Evolutionary conservation across 495 filamentous ascomycete species (phyloP).

Genomic region (Podospora pseudocomata): DNA sequence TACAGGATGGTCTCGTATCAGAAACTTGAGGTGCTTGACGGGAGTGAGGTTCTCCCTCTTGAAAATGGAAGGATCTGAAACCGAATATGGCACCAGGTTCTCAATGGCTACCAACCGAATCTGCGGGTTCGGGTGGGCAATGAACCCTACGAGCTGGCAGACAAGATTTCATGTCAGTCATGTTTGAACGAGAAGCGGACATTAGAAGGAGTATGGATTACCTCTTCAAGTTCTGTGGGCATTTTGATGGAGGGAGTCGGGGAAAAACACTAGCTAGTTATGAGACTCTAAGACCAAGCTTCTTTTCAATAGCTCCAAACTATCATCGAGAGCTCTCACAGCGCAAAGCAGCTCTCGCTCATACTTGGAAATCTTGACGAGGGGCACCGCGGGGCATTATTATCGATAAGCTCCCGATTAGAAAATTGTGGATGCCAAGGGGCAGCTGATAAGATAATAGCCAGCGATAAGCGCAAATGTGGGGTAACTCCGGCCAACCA

Average conservation of each 20-base stretch:
- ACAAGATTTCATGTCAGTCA: conserved; percentile 20
- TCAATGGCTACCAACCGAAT: conserved; percentile 74
- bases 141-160: conserved; percentile 79
- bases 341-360: not conserved
- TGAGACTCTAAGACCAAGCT: not conserved
- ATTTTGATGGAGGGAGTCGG: conserved; percentile 38
- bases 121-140: conserved; percentile 82
- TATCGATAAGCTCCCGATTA: conserved; percentile 22
- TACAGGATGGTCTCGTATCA: conserved; percentile 77
- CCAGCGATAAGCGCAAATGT: not conserved
- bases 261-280: conserved; percentile 5
- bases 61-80: conserved; percentile 72
- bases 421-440: conserved; percentile 5
- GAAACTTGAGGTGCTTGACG: conserved; percentile 82
- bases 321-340: not conserved
- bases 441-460: not conserved
- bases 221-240: conserved; percentile 82
- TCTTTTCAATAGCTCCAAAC: conserved; percentile 1
- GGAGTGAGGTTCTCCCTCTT: conserved; percentile 75
- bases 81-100: conserved; percentile 80
- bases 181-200: not conserved
- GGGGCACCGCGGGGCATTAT: conserved; percentile 19
- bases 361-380: conserved; percentile 1
- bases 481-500: conserved; percentile 14
- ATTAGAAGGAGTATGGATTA: conserved; percentile 27